A percentile compares a stretch with the other conserved stretches of the same genome.
phyloP scores from a whole-genome alignment of 805 yeast genomes.

The Yarrowia sp. region DNA sequence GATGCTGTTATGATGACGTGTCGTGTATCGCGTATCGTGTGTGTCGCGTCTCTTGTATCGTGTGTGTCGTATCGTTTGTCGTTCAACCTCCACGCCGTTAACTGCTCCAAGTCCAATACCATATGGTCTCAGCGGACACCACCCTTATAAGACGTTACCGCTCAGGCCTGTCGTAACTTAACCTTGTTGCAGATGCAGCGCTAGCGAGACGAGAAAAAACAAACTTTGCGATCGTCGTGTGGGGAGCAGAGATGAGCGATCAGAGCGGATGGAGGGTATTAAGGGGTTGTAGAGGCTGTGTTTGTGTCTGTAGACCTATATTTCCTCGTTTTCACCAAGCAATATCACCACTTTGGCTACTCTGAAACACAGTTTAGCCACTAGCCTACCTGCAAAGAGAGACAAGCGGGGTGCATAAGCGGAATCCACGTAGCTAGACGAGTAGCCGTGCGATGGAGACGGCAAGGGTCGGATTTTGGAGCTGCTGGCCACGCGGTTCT shows the following conservation, averaged over 20 bases:
- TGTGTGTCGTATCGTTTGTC: background rate
- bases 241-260: conserved; percentile 14
- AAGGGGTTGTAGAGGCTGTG: background rate
- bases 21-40: background rate
- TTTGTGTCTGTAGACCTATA: too few relatives aligned
- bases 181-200: background rate
- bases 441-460: background rate
- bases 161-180: conserved; percentile 23
- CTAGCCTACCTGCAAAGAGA: background rate
- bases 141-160: background rate
- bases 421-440: background rate
- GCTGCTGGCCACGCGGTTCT: background rate
- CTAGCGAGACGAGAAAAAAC: background rate
- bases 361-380: background rate
- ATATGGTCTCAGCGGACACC: background rate
- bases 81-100: background rate
- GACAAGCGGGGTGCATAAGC: background rate
- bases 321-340: too few relatives aligned
- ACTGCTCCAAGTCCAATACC: too few relatives aligned
- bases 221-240: background rate
- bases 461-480: background rate
- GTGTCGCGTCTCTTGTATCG: background rate
- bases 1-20: background rate
- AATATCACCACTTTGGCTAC: background rate
- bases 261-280: background rate